Percentiles rank a stretch among this genome's conserved stretches.
Conservation (phyloP, 2,329 filamentous ascomycete genomes). For the Penicillium decumbens region DNA sequence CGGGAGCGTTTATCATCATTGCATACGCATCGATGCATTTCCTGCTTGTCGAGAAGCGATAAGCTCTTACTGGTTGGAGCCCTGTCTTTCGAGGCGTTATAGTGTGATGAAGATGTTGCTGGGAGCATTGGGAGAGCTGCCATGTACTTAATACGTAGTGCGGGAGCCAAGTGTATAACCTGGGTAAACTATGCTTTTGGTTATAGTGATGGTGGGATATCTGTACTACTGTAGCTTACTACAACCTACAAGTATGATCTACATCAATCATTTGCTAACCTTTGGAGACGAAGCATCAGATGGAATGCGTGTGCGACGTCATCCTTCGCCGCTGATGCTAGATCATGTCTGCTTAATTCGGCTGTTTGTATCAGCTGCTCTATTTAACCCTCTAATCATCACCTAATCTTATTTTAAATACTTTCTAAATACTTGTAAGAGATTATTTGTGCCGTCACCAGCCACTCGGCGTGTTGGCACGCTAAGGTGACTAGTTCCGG, state of each 20-base stretch:
- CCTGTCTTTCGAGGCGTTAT: background rate
- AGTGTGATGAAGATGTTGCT: background rate
- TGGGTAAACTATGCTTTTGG: slow-evolving; percentile 1
- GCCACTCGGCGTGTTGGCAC: background rate
- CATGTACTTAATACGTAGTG: background rate
- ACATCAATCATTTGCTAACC: background rate
- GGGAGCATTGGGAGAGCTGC: background rate
- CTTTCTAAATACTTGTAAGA: too few relatives aligned
- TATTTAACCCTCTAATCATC: background rate
- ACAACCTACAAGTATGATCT: background rate
- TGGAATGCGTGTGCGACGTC: slow-evolving; percentile 16
- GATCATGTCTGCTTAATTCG: background rate
- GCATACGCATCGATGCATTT: slow-evolving; percentile 93
- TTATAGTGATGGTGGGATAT: background rate
- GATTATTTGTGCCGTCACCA: background rate
- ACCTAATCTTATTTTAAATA: background rate
- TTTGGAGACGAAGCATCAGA: background rate
- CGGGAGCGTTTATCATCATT: slow-evolving; percentile 74
- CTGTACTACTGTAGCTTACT: background rate
- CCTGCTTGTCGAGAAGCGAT: slow-evolving; percentile 82
- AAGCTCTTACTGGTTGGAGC: slow-evolving; percentile 22
- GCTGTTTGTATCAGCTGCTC: background rate
- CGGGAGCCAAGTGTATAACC: slow-evolving; percentile 9
- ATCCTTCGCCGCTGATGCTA: slow-evolving; percentile 8
- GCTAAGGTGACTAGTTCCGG: background rate